Conservation (phyloP, 2,329 filamentous ascomycete genomes). For the Fusarium austroafricanum region DNA sequence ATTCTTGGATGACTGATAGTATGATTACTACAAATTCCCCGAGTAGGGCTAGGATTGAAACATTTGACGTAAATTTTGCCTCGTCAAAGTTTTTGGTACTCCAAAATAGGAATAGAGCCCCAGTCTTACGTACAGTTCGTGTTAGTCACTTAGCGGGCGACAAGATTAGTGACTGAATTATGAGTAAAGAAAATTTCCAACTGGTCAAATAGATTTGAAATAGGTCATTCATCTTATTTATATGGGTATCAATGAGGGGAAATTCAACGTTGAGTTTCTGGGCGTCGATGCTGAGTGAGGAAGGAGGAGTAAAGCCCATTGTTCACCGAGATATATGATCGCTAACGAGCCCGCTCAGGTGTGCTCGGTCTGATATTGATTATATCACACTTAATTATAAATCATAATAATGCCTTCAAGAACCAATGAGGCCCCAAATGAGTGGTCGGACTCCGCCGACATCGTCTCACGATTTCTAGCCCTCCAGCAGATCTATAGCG, state of each 20-base stretch:
- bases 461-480: slow-evolving; percentile 10
- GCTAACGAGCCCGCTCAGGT: fast-evolving
- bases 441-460: not conserved
- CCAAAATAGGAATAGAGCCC: slow-evolving; percentile 1
- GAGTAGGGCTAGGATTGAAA: too few relatives aligned
- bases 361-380: not conserved
- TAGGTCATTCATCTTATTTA: fast-evolving
- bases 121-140: slow-evolving; percentile 18
- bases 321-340: slow-evolving; percentile 7
- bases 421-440: fast-evolving
- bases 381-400: fast-evolving
- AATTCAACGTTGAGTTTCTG: not conserved
- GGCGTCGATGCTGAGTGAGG: not conserved
- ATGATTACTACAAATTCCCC: not conserved
- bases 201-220: not conserved
- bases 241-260: not conserved
- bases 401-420: not conserved
- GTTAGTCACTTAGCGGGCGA: slow-evolving; percentile 16
- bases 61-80: not conserved
- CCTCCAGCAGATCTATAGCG: slow-evolving; percentile 19
- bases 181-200: not conserved
- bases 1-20: not conserved
- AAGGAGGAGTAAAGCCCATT: not conserved
- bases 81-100: not conserved
- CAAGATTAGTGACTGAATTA: slow-evolving; percentile 4